phyloP scores from a whole-genome alignment of 2,329 filamentous ascomycete species.

The Coniochaeta ligniaria region DNA sequence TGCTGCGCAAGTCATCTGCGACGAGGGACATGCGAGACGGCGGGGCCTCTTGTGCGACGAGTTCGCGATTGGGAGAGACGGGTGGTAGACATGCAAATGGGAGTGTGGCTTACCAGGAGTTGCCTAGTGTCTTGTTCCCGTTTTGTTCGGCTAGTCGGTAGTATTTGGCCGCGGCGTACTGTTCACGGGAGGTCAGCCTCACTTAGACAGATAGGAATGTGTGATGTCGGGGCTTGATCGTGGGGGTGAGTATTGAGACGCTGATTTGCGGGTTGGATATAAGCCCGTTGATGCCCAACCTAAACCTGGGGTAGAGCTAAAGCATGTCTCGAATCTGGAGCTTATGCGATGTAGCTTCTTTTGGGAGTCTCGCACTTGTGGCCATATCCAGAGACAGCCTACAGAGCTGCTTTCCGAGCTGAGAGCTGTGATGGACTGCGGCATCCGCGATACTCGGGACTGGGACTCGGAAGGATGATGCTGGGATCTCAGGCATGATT shows the following conservation, averaged over 20 bases:
- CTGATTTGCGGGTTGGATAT: conserved; percentile 20
- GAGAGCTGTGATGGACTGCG: background rate
- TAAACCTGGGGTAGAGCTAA: background rate
- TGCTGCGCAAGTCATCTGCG: conserved; percentile 5
- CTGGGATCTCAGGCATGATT: background rate
- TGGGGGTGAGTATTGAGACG: background rate
- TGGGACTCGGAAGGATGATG: background rate
- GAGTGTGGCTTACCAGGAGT: conserved; percentile 70
- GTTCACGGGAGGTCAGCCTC: conserved; percentile 35
- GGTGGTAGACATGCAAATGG: conserved; percentile 11
- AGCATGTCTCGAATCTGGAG: background rate
- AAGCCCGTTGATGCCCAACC: conserved; percentile 34
- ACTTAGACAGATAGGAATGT: background rate
- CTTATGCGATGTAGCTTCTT: background rate
- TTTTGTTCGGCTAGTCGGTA: conserved; percentile 85
- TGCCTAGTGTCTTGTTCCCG: conserved; percentile 85
- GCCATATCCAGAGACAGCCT: background rate
- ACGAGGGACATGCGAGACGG: conserved; percentile 2
- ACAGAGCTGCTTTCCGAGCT: background rate
- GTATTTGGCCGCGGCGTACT: conserved; percentile 82
- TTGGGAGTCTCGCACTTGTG: background rate
- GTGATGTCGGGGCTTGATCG: background rate
- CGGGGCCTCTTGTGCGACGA: conserved; percentile 4
- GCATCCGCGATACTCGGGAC: background rate
- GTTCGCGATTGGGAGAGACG: conserved; percentile 15